Conservation (phyloP, 2,329 filamentous ascomycete genomes). For the Calonectria pseudoturangicola region DNA sequence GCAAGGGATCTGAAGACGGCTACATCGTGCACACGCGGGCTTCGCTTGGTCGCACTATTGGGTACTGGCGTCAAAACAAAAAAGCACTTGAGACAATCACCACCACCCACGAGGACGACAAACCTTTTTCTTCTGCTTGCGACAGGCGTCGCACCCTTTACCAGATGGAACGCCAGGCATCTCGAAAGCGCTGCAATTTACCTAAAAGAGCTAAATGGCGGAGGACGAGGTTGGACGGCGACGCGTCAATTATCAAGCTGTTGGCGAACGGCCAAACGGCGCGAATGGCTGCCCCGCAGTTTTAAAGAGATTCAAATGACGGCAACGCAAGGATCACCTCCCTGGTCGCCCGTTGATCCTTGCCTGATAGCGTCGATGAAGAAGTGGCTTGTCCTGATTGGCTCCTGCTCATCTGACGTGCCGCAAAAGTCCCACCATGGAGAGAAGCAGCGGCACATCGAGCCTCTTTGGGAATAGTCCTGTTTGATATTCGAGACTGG, state of each 20-base stretch:
- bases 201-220: slow-evolving; percentile 47
- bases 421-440: slow-evolving; percentile 23
- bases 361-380: slow-evolving; percentile 15
- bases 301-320: slow-evolving; percentile 15
- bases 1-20: slow-evolving; percentile 65
- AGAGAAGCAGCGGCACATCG: slow-evolving; percentile 40
- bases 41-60: slow-evolving; percentile 67
- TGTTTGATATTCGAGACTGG: neutral
- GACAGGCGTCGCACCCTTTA: slow-evolving; percentile 70
- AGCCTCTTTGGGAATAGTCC: slow-evolving; percentile 43
- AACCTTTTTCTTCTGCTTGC: slow-evolving; percentile 73
- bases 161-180: slow-evolving; percentile 73
- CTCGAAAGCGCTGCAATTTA: slow-evolving; percentile 47
- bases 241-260: slow-evolving; percentile 5
- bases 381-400: slow-evolving; percentile 5
- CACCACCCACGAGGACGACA: slow-evolving; percentile 22
- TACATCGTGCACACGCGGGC: slow-evolving; percentile 67
- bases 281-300: slow-evolving; percentile 33
- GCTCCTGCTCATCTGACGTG: neutral
- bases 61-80: slow-evolving; percentile 19
- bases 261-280: slow-evolving; percentile 27
- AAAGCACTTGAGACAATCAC: neutral
- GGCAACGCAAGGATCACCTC: slow-evolving; percentile 25
- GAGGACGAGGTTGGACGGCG: slow-evolving; percentile 24
- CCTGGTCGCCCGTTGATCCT: slow-evolving; percentile 20